Evolutionary conservation across 208 protist genomes (phyloP), one percentile per base, ranked within the genome.

Genomic region (Acanthamoeba castellanii): DNA sequence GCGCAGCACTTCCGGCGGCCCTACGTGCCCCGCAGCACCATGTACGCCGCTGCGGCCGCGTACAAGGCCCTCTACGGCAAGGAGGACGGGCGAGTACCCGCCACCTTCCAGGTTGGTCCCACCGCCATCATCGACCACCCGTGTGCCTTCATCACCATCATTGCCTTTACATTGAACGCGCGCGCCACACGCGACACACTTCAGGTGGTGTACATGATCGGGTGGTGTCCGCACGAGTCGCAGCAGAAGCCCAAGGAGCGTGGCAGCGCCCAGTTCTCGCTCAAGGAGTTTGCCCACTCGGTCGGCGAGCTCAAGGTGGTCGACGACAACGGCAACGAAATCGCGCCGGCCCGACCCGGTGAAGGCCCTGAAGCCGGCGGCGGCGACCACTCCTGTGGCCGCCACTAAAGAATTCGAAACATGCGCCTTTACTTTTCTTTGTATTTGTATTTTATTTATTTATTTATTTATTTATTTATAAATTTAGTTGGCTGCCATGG

Each of bases 131-230:
- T 30, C 61, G 3, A 13, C 55, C 55, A 61, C 16, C 70, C 0
- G 27, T 25, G 9, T 84, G 4, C 11, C 25, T 52, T 16, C 27
- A 3, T 84, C 34, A 47, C 8, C 22, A 52, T 45, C 1, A 11
- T 30, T 13, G 32, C 27, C 13, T 27, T 59, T 1, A 25, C 2
- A 9, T 22, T 90, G 2, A 16, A 16, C 25, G 8, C n/a, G 88
- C 16, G 18, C 13, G 32, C 18, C 66, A 47, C n/a, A 57, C 81
- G 34, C 25, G 1, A 45, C 25, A 30, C 16, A n/a, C n/a, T n/a
- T n/a, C 66, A 95, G 92, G 42, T 95, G 6, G 59, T 95, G 32
- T 95, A 95, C 55, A 61, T 95, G 92, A 88, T 90, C 25, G 92
- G 92, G 13, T 95, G 92, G 92, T 59, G 42, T 22, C 92, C 92